Evolutionary conservation across 1,139 yeast genomes (phyloP).

Genomic region (Nadsonia commutata): DNA sequence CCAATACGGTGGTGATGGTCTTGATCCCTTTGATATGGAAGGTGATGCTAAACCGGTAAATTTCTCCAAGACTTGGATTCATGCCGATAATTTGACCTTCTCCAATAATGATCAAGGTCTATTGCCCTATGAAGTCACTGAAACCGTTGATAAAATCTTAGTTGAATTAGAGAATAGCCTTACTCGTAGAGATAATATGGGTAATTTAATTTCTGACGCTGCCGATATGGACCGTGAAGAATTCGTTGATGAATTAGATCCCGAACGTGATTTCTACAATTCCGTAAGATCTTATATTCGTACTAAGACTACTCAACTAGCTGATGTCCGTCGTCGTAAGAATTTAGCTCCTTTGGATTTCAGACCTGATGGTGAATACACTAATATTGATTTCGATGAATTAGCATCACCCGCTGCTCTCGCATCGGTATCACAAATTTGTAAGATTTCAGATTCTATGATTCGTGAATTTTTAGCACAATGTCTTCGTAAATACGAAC

Average conservation of each 20-base stretch:
- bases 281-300: constrained; percentile 53
- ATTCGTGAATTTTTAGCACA: constrained; percentile 58
- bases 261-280: constrained; percentile 68
- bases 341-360: constrained; percentile 32
- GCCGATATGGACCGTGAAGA: constrained; percentile 12
- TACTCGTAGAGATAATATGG: constrained; percentile 59
- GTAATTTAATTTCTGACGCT: constrained; percentile 31
- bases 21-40: constrained; percentile 98
- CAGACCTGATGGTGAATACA: constrained; percentile 27
- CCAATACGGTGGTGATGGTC: constrained; percentile 96
- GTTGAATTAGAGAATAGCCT: constrained; percentile 46
- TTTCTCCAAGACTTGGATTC: constrained; percentile 90
- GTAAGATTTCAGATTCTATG: constrained; percentile 49
- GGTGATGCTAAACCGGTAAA: constrained; percentile 97
- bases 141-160: constrained; percentile 40
- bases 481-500: constrained; percentile 68
- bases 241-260: constrained; percentile 67
- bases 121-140: constrained; percentile 55
- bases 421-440: constrained; percentile 53
- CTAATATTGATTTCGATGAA: constrained; percentile 35
- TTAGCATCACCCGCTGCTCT: constrained; percentile 20
- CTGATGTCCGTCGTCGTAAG: constrained; percentile 40
- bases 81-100: constrained; percentile 62
- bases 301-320: constrained; percentile 43
- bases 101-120: constrained; percentile 40